Evolutionary conservation across 2,329 filamentous ascomycete species (phyloP).

Genomic region (Xylariaceae sp.): DNA sequence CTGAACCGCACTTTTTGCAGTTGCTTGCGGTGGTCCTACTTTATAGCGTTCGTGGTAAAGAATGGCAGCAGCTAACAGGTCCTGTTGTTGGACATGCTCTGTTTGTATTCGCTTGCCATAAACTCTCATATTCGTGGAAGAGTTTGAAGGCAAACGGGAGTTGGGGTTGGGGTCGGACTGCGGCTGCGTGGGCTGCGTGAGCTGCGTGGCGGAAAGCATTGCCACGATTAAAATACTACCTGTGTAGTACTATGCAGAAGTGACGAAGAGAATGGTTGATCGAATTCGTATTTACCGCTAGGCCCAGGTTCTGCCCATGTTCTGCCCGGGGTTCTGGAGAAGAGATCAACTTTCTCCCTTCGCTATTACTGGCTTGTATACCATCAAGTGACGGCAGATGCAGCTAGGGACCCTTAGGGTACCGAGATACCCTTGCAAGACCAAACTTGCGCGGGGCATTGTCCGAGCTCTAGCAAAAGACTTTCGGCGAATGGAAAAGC

Average conservation of each 20-base stretch:
- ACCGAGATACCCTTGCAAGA: no score
- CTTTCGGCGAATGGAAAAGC: conserved; percentile 33
- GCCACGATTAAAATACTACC: conserved; percentile 34
- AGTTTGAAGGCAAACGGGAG: neutral
- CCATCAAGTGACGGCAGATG: conserved; percentile 10
- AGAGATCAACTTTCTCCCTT: conserved; percentile 7
- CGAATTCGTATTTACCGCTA: conserved; percentile 15
- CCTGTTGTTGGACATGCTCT: no score
- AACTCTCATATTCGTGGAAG: conserved; percentile 13
- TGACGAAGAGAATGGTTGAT: conserved; percentile 11
- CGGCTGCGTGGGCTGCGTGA: conserved; percentile 11
- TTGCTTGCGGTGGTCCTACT: neutral
- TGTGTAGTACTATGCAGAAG: no score
- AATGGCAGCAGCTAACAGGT: conserved; percentile 7
- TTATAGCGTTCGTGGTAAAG: neutral
- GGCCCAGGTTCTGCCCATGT: no score
- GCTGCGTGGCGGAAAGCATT: conserved; percentile 29
- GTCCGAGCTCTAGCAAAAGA: conserved; percentile 17
- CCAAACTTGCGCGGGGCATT: conserved; percentile 4
- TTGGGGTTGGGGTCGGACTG: conserved; percentile 3
- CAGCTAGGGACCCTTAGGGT: no score
- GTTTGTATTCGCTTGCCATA: conserved; percentile 10
- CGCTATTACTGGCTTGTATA: neutral
- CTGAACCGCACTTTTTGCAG: neutral
- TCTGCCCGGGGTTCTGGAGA: neutral